Evolutionary conservation across 805 yeast genomes (phyloP).

Genomic region (Teunomyces lycoperdinae): DNA sequence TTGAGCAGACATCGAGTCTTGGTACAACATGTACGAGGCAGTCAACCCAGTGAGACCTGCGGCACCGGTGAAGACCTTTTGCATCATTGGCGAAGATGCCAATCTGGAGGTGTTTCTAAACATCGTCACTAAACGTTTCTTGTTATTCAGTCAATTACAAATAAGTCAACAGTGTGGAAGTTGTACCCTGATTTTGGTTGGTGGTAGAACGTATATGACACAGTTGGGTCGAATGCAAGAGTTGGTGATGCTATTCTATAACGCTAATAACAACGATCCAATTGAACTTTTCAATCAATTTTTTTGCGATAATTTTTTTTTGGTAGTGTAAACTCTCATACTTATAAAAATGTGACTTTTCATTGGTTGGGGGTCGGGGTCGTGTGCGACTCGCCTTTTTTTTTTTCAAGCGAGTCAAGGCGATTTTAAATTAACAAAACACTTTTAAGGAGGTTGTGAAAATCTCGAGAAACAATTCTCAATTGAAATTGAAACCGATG

Average conservation of each 20-base stretch:
- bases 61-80: slow-evolving; percentile 57
- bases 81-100: slow-evolving; percentile 18
- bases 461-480: too few species aligned
- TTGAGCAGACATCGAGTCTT: slow-evolving; percentile 80
- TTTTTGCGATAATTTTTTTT: slow-evolving; percentile 3
- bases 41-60: slow-evolving; percentile 75
- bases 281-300: slow-evolving; percentile 4
- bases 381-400: neutral
- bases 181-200: neutral
- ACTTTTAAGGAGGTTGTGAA: too few species aligned
- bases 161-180: neutral
- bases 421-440: too few species aligned
- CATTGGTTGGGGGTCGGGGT: slow-evolving; percentile 1
- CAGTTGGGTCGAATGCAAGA: neutral
- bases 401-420: neutral
- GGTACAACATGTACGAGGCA: slow-evolving; percentile 77
- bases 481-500: too few species aligned
- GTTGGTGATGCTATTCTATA: slow-evolving; percentile 4
- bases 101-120: slow-evolving; percentile 2
- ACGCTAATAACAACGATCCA: slow-evolving; percentile 4
- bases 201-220: neutral
- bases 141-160: neutral
- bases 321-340: slow-evolving; percentile 1
- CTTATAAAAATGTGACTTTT: slow-evolving; percentile 4
- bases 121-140: neutral